Percentiles rank a stretch among this genome's conserved stretches.
These are phyloP conservation scores for Thozetella sp. DNA, from an alignment of 495 filamentous ascomycete species.

Conservation along the genomic window DNA sequence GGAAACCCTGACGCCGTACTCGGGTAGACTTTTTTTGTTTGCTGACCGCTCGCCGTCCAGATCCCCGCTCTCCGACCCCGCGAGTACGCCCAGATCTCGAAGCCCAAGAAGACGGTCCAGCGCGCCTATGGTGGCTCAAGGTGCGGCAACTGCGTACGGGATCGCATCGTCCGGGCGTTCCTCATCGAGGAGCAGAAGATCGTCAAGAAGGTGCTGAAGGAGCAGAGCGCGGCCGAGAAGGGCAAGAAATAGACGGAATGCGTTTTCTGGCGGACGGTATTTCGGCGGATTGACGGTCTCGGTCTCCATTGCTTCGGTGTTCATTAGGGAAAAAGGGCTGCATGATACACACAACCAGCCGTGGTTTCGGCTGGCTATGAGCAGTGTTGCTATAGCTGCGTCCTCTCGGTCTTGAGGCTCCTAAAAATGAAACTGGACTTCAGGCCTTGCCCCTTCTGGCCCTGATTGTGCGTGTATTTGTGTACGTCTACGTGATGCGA, in stretches of 20 bases:
- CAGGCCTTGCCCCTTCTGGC: conserved; percentile 21
- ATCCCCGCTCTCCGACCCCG: conserved; percentile 95
- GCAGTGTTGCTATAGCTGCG: conserved; percentile 47
- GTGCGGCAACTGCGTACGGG: conserved; percentile 98
- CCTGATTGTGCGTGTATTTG: too few relatives aligned
- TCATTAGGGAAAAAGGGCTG: conserved; percentile 49
- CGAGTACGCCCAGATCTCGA: conserved; percentile 93
- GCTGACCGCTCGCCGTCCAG: conserved; percentile 46
- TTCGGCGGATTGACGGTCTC: conserved; percentile 37
- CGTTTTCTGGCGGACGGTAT: conserved; percentile 21
- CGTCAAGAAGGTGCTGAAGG: conserved; percentile 99
- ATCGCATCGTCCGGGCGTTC: conserved; percentile 95
- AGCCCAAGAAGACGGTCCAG: conserved; percentile 98
- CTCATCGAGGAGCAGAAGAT: conserved; percentile 99
- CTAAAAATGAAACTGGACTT: conserved; percentile 36
- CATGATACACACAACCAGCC: conserved; percentile 45
- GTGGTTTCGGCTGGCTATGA: conserved; percentile 34
- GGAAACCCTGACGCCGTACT: too few relatives aligned
- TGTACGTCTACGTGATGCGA: not conserved
- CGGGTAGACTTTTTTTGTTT: conserved; percentile 3
- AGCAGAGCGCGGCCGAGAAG: conserved; percentile 67
- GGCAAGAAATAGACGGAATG: conserved; percentile 68
- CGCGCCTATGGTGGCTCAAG: conserved; percentile 97
- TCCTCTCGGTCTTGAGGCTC: conserved; percentile 41
- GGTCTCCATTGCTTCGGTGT: conserved; percentile 46